Evolutionary conservation across 352 stramenopile genomes (phyloP), one percentile per base, ranked within the genome.

Genomic region (Plasmopara viticola): DNA sequence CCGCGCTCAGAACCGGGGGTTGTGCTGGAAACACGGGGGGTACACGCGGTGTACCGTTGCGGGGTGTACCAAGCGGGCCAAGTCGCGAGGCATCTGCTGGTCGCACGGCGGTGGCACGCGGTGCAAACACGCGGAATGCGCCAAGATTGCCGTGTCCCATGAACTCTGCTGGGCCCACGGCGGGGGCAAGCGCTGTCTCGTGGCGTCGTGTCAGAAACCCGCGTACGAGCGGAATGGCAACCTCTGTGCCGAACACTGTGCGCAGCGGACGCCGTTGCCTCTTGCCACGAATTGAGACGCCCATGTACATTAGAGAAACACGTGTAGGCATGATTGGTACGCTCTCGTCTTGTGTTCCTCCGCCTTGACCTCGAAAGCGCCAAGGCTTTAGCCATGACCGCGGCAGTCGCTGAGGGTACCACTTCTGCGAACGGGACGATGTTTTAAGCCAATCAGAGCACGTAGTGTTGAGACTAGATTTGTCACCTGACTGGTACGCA

Each of bases 1-100:
- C 50, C 70, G 72, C 25, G 72, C 72, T 12, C 70, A 84, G 55
- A 80, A 80, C 60, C 68, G 67, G 39, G 72, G 72, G 33, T 63
- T 81, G 8, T 66, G 58, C 53, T 66, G 58, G 58, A 66, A 66
- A 42, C 58, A 66, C 39, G 52, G 56, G 33, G 70, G 70, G 33
- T 79, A 79, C 64, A 79, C 64, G 50, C 66, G 58, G 46, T 79
- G 70, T 60, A 79, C 55, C 63, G 57, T 81, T 15, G 66, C 78
- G 15, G 71, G 74, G 28, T 82, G 72, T 49, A 58, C 51, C 18
- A 85, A 85, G 49, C 77, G 80, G 28, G 76, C 79, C 59, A 90
- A 92, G 62, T 87, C 80, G 14, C 64, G 78, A n/a, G 84, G 84
- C n/a, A 81, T 87, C 49, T 94, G 84, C 63, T 92, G 82, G 84